Base-by-base conservation (phyloP, 257 asterid genomes). In the Solanum chilense region DNA sequence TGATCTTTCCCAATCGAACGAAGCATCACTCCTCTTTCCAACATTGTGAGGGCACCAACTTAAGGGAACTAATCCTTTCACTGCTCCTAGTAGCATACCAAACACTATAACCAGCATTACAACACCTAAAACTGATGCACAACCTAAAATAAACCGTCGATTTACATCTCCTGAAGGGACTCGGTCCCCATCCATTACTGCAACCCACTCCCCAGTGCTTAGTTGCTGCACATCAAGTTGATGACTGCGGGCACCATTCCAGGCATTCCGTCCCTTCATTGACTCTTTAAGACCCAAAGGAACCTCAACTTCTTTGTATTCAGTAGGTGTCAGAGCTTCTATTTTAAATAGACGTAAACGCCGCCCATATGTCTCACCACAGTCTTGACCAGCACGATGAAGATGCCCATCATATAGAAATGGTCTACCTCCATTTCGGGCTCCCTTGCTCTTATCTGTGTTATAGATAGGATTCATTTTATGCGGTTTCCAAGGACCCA, bases 351-450 rank as follows among this genome's bases (percentile, higher is more conserved):
- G 90, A 47, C 97, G 98, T 83, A 91, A 85, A 18, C 91, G 88
- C 31, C 88, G 94, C 70, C 98, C 99, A n/a, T 96, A 96, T 14
- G 98, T 93, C 33, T 90, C 92, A 6, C 99, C 98, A 76, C 97
- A 95, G 91, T 96, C 99, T 91, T 97, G 99, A 85, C 98, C 99
- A 1, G 92, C 78, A 12, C 99, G 98, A 80, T 96, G 93, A 75
- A 97, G 95, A 86, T 92, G 86, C 42, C 97, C 97, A 0, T 93
- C 74, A 18, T 96, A 91, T 52, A 91, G 82, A 39, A 97, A 95
- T 9, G 99, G 99, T 87, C 99, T 90, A 44, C 99, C 99, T 47
- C 99, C 99, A 60, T 97, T 97, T 25, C 99, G 95, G 68, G 99
- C 98, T 60, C 98, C 99, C 91, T 37, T 84, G 91, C 96, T 93